Percentiles rank a stretch among this genome's conserved stretches.
phyloP scores from a whole-genome alignment of 495 filamentous ascomycete species.

The Tuber calosporum region DNA sequence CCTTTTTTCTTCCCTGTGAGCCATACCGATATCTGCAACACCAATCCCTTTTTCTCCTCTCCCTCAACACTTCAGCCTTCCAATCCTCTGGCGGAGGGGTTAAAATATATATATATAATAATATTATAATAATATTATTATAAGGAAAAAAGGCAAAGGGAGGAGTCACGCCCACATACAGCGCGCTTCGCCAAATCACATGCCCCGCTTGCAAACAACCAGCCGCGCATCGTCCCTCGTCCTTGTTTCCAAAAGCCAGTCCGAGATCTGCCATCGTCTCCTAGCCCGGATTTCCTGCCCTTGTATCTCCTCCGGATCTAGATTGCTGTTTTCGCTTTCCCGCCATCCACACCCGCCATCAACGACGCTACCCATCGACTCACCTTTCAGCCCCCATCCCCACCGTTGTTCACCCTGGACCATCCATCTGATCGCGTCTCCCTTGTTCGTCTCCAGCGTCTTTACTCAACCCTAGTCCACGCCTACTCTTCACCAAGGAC shows the following conservation, averaged over 20 bases:
- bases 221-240: constrained; percentile 10
- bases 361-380: constrained; percentile 29
- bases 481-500: constrained; percentile 2
- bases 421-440: constrained; percentile 15
- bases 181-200: constrained; percentile 31
- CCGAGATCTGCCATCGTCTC: constrained; percentile 1
- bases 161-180: not conserved
- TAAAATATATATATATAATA: too few species aligned
- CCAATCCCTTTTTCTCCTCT: not conserved
- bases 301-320: not conserved
- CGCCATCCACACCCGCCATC: constrained; percentile 11
- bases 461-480: constrained; percentile 16
- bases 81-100: not conserved
- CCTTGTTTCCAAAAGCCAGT: constrained; percentile 4
- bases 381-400: constrained; percentile 23
- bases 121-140: too few species aligned
- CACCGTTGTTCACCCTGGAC: constrained; percentile 18
- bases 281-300: not conserved
- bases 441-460: constrained; percentile 26
- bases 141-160: not conserved
- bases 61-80: not conserved
- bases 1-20: not conserved
- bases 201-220: constrained; percentile 28
- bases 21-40: not conserved
- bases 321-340: not conserved